A percentile compares a stretch with the other conserved stretches of the same genome.
phyloP scores from a whole-genome alignment of 257 asterid species.

The Rubia yunnanensis region DNA sequence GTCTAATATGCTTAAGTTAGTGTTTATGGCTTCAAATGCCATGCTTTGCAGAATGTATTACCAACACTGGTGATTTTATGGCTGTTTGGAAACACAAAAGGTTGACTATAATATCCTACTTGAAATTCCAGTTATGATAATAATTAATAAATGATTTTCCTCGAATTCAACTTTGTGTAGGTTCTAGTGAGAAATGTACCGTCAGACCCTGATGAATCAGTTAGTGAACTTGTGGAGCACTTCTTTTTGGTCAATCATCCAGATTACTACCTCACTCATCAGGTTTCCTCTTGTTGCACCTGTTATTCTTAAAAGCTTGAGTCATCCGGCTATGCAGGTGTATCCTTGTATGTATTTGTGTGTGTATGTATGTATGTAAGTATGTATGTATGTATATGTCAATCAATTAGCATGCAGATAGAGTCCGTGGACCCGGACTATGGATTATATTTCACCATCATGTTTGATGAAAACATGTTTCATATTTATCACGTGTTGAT shows the following conservation, averaged over 20 bases:
- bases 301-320: neutral
- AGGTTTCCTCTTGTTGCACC: constrained; percentile 35
- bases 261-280: constrained; percentile 77
- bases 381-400: too few relatives aligned
- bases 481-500: too few relatives aligned
- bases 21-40: neutral
- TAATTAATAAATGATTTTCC: constrained; percentile 10
- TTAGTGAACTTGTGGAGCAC: constrained; percentile 75
- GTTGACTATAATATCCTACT: neutral
- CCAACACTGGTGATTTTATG: neutral
- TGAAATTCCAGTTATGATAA: neutral
- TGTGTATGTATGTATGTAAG: too few relatives aligned
- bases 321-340: neutral
- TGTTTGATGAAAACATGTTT: neutral
- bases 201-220: constrained; percentile 82
- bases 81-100: neutral
- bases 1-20: neutral
- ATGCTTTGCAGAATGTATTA: neutral
- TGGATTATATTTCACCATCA: neutral
- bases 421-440: neutral
- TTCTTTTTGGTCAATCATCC: constrained; percentile 97
- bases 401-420: too few relatives aligned
- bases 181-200: constrained; percentile 90
- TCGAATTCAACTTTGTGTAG: constrained; percentile 26
- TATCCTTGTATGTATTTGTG: neutral